Percentiles rank a stretch among this genome's conserved stretches.
phyloP scores from a whole-genome alignment of 2,329 filamentous ascomycete species.

The Xylaria arbuscula region DNA sequence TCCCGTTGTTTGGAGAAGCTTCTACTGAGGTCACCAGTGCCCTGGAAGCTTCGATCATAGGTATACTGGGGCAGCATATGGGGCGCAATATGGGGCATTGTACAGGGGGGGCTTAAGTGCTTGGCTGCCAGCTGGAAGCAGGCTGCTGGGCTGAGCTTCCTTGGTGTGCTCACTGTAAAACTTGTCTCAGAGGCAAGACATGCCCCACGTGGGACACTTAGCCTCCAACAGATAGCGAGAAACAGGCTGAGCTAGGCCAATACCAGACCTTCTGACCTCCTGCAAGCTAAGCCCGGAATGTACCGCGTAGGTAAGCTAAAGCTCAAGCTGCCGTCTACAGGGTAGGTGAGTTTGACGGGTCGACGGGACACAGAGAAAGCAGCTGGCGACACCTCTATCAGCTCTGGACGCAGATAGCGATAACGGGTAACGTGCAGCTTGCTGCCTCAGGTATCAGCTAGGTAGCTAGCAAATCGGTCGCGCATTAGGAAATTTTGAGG shows the following conservation, averaged over 20 bases:
- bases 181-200: background rate
- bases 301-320: background rate
- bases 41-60: conserved; percentile 36
- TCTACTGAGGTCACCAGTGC: conserved; percentile 22
- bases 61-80: conserved; percentile 17
- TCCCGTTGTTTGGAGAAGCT: conserved; percentile 41
- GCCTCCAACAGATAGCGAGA: background rate
- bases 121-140: conserved; percentile 18
- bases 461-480: background rate
- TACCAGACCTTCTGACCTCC: background rate
- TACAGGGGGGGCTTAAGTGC: conserved; percentile 1
- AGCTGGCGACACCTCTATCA: conserved; percentile 12
- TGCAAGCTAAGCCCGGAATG: background rate
- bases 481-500: conserved; percentile 34
- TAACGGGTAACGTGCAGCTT: conserved; percentile 1
- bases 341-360: too few relatives aligned
- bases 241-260: conserved; percentile 1
- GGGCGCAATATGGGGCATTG: conserved; percentile 7
- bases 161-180: background rate
- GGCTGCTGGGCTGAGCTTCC: background rate
- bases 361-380: background rate
- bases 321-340: too few relatives aligned
- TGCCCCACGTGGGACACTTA: conserved; percentile 5
- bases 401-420: background rate
- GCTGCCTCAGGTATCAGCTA: background rate